Percentiles rank a stretch among this genome's conserved stretches.
These are phyloP conservation scores for Colletotrichum magnum DNA, from an alignment of 2,329 filamentous ascomycete species.

Conservation along the genomic window DNA sequence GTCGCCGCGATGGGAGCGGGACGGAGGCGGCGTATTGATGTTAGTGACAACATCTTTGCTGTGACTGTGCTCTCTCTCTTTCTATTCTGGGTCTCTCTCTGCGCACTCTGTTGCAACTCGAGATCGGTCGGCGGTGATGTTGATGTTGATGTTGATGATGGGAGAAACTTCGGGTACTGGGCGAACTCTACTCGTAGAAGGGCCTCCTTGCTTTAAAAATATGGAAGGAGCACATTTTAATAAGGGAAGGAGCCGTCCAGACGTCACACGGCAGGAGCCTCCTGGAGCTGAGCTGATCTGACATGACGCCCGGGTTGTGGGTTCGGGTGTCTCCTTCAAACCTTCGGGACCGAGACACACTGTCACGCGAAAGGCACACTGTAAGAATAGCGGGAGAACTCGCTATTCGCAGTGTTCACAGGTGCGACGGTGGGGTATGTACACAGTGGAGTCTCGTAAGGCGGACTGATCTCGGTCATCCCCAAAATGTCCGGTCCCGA, in stretches of 20 bases:
- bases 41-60: conserved; percentile 23
- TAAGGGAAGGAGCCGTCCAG: not conserved
- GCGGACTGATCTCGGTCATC: conserved; percentile 36
- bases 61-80: not conserved
- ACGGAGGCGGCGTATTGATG: conserved; percentile 34
- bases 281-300: not conserved
- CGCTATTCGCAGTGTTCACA: too few species aligned
- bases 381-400: too few species aligned
- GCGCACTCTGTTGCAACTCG: not conserved
- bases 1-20: conserved; percentile 44
- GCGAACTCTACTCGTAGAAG: not conserved
- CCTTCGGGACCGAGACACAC: conserved; percentile 18
- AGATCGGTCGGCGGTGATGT: too few species aligned
- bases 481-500: conserved; percentile 39
- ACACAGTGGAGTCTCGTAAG: conserved; percentile 4
- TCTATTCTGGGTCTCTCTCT: not conserved
- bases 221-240: not conserved
- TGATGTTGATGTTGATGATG: not conserved
- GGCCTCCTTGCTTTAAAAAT: not conserved
- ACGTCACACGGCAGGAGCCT: not conserved
- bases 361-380: too few species aligned
- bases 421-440: not conserved
- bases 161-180: not conserved
- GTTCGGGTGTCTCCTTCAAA: not conserved
- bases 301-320: not conserved